Evolutionary conservation across 1,139 yeast genomes (phyloP), one percentile per base, ranked within the genome.

Genomic region (Blastobotrys capitulatus): DNA sequence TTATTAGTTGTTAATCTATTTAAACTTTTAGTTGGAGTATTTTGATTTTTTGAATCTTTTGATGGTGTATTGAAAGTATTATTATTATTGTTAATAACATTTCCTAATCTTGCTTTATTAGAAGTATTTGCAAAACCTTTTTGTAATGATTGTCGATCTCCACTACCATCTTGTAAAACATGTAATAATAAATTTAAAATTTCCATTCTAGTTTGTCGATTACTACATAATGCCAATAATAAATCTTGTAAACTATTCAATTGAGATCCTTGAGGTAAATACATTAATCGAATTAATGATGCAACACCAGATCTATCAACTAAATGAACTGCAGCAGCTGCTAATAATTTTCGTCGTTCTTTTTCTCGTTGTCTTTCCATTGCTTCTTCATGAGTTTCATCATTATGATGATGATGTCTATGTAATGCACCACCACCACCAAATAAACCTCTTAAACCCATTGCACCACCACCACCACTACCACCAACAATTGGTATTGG

Each of bases 221-320:
- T 87, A 54, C 79, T 76, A 61, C 95, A 86, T 52, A 89, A 65
- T 53, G 78, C 80, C 32, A 79, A 79, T 52, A 89, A 72, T 5
- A 92, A 70, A 50, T 82, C 83, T 62, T 84, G 84, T 46, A 87
- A 73, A 9, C 75, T 69, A 53, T 82, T 89, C 47, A 94, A 72
- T 48, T 83, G 83, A 34, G 41, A 32, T n/a, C 35, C 35, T 56
- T 84, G 86, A 1, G 95, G 92, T 18, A 85, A 75, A 66, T 86
- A 90, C 7, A 88, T 70, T 39, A 87, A 72, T 52, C 90, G 76
- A 47, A 87, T 66, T 39, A 90, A 61, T 0, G 95, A 76, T 6
- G 94, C 83, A 52, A 87, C 79, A 20, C 96, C 96, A 12, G 79
- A 70, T 48, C 80, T 77, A 58, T 90, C 97, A 49, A 87, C 74